phyloP scores from a whole-genome alignment of 2,329 filamentous ascomycete genomes.

The Aspergillus intermedius region DNA sequence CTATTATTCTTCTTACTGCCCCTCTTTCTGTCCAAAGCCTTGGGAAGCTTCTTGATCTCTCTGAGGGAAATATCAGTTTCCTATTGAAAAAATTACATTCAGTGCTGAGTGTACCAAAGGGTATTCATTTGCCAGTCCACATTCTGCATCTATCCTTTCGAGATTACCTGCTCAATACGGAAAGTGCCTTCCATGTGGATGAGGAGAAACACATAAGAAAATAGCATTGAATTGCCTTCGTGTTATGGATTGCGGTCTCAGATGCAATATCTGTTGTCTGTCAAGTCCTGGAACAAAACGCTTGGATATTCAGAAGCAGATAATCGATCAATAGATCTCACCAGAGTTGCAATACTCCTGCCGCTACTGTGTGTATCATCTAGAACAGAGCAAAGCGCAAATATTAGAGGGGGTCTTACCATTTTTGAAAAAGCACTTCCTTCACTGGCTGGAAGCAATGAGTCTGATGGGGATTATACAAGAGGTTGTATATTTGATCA shows the following conservation, averaged over 20 bases:
- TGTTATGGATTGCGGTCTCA: constrained; percentile 8
- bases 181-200: constrained; percentile 25
- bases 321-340: constrained; percentile 10
- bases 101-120: constrained; percentile 12
- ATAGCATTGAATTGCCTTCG: constrained; percentile 22
- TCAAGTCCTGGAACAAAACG: constrained; percentile 2
- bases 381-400: constrained; percentile 8
- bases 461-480: constrained; percentile 11
- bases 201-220: constrained; percentile 21
- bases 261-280: constrained; percentile 12
- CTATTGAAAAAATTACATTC: constrained; percentile 13
- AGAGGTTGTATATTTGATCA: constrained; percentile 10
- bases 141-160: constrained; percentile 27
- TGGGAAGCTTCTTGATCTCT: constrained; percentile 6
- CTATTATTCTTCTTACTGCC: constrained; percentile 15
- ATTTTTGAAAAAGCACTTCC: constrained; percentile 16
- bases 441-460: constrained; percentile 22
- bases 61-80: constrained; percentile 3
- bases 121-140: constrained; percentile 6
- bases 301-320: constrained; percentile 4
- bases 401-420: constrained; percentile 4
- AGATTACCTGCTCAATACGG: constrained; percentile 22
- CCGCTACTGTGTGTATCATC: constrained; percentile 21
- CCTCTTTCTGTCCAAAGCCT: constrained; percentile 15
- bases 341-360: constrained; percentile 20